phyloP scores from a whole-genome alignment of 176 grass and related monocot species.

The Eragrostis nindensis region DNA sequence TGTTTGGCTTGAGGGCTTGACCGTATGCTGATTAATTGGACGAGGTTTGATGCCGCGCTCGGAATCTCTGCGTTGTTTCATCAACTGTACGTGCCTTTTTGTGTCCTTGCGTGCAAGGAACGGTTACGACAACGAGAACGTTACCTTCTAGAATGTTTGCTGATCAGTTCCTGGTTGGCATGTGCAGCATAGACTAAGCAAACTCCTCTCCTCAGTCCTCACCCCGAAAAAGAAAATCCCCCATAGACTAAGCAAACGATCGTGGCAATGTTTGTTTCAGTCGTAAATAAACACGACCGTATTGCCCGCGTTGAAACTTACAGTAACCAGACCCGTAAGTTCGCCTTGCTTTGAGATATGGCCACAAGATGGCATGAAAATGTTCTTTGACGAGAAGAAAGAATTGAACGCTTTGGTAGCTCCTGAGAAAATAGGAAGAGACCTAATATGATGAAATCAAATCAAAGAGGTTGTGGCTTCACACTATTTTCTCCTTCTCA shows the following conservation, averaged over 20 bases:
- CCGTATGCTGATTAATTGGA: background rate
- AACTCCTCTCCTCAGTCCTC: too few relatives aligned
- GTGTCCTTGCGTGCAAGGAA: background rate
- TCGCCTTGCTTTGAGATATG: background rate
- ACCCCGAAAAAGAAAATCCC: too few relatives aligned
- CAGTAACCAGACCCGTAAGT: background rate
- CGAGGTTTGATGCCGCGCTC: background rate
- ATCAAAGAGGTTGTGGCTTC: too few relatives aligned
- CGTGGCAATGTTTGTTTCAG: background rate
- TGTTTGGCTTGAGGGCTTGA: too few relatives aligned
- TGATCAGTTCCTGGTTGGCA: background rate
- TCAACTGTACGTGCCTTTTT: background rate
- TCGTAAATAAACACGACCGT: background rate
- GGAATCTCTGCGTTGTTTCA: background rate
- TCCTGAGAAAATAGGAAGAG: too few relatives aligned
- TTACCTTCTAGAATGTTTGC: background rate
- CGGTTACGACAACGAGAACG: background rate
- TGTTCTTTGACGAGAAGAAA: background rate
- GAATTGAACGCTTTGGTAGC: too few relatives aligned
- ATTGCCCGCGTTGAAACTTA: background rate
- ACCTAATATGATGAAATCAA: too few relatives aligned
- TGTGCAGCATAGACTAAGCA: background rate
- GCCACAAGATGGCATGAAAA: background rate
- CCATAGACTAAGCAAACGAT: background rate
- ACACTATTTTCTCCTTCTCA: too few relatives aligned